These are phyloP conservation scores for Rosa multiflora DNA, from an alignment of 306 rosid species.

Conservation along the genomic window DNA sequence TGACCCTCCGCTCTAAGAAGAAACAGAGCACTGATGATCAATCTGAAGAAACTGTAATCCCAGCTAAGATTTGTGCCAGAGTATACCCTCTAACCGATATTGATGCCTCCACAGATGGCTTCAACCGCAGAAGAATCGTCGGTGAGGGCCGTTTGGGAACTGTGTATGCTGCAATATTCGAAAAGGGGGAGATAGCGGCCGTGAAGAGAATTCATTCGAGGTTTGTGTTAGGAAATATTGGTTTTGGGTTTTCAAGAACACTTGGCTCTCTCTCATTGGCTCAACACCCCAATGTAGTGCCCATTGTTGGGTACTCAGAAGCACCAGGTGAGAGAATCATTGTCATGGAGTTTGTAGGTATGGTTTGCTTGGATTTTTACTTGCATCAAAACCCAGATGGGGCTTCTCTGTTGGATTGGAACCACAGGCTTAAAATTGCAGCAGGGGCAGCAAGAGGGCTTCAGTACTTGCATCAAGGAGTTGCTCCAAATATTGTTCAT, in stretches of 20 bases:
- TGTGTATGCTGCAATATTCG: constrained; percentile 61
- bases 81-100: constrained; percentile 49
- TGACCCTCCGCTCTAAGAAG: constrained; percentile 50
- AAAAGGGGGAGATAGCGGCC: constrained; percentile 45
- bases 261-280: constrained; percentile 63
- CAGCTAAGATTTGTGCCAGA: constrained; percentile 44
- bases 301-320: constrained; percentile 76
- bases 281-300: constrained; percentile 73
- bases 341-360: constrained; percentile 58
- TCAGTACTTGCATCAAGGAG: constrained; percentile 70
- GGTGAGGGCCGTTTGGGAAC: constrained; percentile 82
- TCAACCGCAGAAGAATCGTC: constrained; percentile 58
- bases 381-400: constrained; percentile 68
- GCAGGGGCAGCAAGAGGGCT: constrained; percentile 84
- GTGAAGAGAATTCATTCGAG: constrained; percentile 67
- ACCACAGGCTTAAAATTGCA: constrained; percentile 56
- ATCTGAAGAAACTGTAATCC: constrained; percentile 46
- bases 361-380: constrained; percentile 56
- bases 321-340: constrained; percentile 87
- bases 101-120: constrained; percentile 73
- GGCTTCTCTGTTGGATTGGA: constrained; percentile 51
- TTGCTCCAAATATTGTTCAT: constrained; percentile 68
- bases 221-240: constrained; percentile 73
- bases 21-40: constrained; percentile 43
- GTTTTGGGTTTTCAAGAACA: constrained; percentile 60